phyloP scores from a whole-genome alignment of 305 asterid genomes.

The Rubia tinctorum region DNA sequence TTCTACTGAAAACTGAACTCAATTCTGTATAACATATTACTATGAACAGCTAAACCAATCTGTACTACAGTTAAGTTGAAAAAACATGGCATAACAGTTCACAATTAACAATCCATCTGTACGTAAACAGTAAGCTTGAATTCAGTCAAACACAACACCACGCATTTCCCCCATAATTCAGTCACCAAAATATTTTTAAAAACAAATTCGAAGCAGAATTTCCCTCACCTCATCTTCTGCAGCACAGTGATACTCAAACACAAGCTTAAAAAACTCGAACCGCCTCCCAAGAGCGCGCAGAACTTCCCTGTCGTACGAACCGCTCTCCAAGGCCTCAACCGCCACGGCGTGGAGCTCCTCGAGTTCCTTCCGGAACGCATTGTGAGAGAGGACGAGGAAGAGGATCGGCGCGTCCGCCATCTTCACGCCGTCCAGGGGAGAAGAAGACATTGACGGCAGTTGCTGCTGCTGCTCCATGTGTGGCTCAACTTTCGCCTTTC shows the following conservation, averaged over 20 bases:
- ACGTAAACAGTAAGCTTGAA: neutral
- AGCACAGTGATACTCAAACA: slow-evolving; percentile 59
- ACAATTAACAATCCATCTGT: neutral
- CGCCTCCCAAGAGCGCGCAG: slow-evolving; percentile 48
- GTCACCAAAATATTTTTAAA: neutral
- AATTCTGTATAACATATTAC: too few species aligned
- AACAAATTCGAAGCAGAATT: neutral
- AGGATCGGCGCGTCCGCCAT: slow-evolving; percentile 74
- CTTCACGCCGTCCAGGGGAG: slow-evolving; percentile 35
- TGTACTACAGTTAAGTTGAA: neutral
- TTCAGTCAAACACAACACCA: neutral
- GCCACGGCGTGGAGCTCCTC: slow-evolving; percentile 45
- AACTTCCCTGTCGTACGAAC: slow-evolving; percentile 27
- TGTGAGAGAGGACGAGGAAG: slow-evolving; percentile 67
- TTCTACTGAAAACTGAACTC: neutral
- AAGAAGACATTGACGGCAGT: neutral
- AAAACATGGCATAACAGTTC: neutral
- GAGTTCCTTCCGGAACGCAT: slow-evolving; percentile 71
- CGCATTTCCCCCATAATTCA: slow-evolving; percentile 2
- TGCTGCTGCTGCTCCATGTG: slow-evolving; percentile 1
- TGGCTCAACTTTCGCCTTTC: slow-evolving; percentile 54
- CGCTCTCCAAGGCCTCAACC: slow-evolving; percentile 45
- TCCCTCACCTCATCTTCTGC: slow-evolving; percentile 88
- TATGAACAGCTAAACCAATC: neutral
- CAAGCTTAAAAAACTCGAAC: slow-evolving; percentile 72